phyloP scores from a whole-genome alignment of 768 basidiomycete genomes.

The Gautieria morchelliformis region DNA sequence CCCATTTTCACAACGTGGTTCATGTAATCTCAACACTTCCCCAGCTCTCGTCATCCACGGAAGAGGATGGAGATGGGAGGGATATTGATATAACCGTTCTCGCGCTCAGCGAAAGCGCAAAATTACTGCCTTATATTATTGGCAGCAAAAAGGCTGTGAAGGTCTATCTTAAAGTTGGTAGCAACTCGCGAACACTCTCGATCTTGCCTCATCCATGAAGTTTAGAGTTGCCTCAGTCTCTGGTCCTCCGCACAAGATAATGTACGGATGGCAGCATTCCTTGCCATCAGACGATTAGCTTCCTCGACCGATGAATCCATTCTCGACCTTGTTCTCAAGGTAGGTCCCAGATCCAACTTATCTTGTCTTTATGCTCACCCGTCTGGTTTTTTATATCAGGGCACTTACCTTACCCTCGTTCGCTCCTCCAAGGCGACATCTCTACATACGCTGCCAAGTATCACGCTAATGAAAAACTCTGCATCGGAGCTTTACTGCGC shows the following conservation, averaged over 20 bases:
- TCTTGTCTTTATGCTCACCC: neutral
- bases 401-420: constrained; percentile 80
- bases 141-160: constrained; percentile 79
- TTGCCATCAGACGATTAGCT: constrained; percentile 75
- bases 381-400: constrained; percentile 32
- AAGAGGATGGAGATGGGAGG: constrained; percentile 20
- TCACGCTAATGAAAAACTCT: constrained; percentile 97
- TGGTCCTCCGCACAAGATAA: constrained; percentile 80
- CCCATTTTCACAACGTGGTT: constrained; percentile 82
- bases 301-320: constrained; percentile 70
- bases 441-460: constrained; percentile 76
- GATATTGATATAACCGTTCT: constrained; percentile 56
- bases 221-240: constrained; percentile 70
- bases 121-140: constrained; percentile 82
- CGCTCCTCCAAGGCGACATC: constrained; percentile 81
- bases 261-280: constrained; percentile 76
- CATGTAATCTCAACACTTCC: constrained; percentile 65
- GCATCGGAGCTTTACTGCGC: constrained; percentile 84
- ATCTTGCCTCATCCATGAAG: neutral
- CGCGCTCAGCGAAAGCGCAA: constrained; percentile 76
- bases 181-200: neutral
- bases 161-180: constrained; percentile 70
- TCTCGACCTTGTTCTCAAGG: constrained; percentile 81
- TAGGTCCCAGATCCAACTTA: constrained; percentile 21
- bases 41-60: constrained; percentile 4